Evolutionary conservation across 352 stramenopile genomes (phyloP).

Genomic region (Phytophthora niederhauseri): DNA sequence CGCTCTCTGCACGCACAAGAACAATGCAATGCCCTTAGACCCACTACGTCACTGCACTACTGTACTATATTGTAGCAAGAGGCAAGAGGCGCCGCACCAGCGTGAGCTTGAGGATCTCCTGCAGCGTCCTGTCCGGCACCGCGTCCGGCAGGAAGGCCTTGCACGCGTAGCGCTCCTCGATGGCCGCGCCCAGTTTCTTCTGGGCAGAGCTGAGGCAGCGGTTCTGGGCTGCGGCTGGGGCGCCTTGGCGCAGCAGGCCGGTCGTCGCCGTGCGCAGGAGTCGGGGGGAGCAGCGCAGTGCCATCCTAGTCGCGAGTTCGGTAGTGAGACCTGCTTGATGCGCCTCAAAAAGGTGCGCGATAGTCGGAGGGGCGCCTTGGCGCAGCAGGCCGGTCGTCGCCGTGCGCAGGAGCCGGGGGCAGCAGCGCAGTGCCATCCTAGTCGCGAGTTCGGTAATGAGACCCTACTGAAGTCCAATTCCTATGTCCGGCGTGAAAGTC

Average conservation of each 20-base stretch:
- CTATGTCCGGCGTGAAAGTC: too few relatives aligned
- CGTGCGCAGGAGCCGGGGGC: conserved; percentile 11
- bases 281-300: conserved; percentile 11
- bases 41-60: too few relatives aligned
- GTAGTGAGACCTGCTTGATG: conserved; percentile 1
- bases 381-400: conserved; percentile 2
- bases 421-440: conserved; percentile 12
- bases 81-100: conserved; percentile 32
- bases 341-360: too few relatives aligned
- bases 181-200: conserved; percentile 23
- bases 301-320: conserved; percentile 1
- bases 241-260: conserved; percentile 2
- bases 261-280: conserved; percentile 8
- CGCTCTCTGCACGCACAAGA: conserved; percentile 42
- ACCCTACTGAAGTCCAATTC: neutral
- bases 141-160: conserved; percentile 51
- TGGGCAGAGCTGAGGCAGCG: conserved; percentile 22
- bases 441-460: neutral
- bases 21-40: neutral
- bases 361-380: neutral
- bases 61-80: too few relatives aligned
- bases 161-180: conserved; percentile 44
- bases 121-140: conserved; percentile 61
- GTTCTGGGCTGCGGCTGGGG: neutral
- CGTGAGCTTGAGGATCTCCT: conserved; percentile 71